These are phyloP conservation scores for Plenodomus lindquistii DNA, from an alignment of 2,329 filamentous ascomycete species.

Conservation along the genomic window DNA sequence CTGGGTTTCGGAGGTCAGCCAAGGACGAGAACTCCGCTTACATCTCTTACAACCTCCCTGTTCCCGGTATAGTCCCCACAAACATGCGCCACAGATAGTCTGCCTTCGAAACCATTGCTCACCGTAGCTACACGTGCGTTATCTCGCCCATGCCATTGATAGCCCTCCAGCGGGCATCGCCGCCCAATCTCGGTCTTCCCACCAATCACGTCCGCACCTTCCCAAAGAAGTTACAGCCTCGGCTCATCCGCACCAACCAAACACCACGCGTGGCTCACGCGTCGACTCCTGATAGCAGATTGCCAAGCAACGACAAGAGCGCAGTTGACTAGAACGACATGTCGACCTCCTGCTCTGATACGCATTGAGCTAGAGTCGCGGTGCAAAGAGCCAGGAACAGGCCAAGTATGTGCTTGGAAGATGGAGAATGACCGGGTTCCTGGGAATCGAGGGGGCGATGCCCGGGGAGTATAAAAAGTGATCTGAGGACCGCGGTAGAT, in stretches of 20 bases:
- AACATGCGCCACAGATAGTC: too few relatives aligned
- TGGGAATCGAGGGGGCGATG: not conserved
- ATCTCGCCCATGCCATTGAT: not conserved
- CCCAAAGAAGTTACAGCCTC: slow-evolving; percentile 9
- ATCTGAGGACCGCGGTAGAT: too few relatives aligned
- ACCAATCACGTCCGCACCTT: slow-evolving; percentile 12
- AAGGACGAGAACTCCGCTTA: too few relatives aligned
- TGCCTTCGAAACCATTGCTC: too few relatives aligned
- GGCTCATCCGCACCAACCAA: slow-evolving; percentile 8
- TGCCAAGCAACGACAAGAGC: not conserved
- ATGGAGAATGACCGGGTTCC: not conserved
- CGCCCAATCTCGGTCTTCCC: slow-evolving; percentile 5
- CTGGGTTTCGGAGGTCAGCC: too few relatives aligned
- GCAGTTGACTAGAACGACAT: too few relatives aligned
- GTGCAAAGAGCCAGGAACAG: slow-evolving; percentile 1
- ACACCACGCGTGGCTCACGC: slow-evolving; percentile 1
- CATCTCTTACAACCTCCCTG: too few relatives aligned
- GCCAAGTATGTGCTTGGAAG: slow-evolving; percentile 1
- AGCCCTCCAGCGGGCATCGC: slow-evolving; percentile 4
- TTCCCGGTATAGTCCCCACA: too few relatives aligned
- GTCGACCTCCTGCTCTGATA: slow-evolving; percentile 3
- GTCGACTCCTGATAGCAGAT: not conserved
- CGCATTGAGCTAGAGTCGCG: slow-evolving; percentile 1
- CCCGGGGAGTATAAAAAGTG: not conserved
- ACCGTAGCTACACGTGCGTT: not conserved